Evolutionary conservation across 345 rosid species (phyloP).

Genomic region (Ceriops decandra): DNA sequence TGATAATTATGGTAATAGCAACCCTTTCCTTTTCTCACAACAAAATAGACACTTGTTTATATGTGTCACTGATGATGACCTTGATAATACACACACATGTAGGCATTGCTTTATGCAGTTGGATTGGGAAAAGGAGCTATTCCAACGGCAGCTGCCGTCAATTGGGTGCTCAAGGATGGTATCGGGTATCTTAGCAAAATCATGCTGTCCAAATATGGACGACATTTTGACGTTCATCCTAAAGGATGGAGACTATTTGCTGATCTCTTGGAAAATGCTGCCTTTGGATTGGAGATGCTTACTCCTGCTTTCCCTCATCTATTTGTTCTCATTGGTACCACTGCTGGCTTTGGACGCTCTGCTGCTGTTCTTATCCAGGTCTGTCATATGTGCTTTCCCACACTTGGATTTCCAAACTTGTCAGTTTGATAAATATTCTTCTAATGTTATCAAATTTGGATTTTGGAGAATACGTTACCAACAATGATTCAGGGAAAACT

Average conservation of each 20-base stretch:
- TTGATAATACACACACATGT: background rate
- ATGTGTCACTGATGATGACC: too few relatives aligned
- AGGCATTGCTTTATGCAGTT: constrained; percentile 96
- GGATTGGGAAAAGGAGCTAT: constrained; percentile 98
- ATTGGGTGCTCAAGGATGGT: constrained; percentile 98
- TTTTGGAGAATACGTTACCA: background rate
- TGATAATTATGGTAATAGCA: background rate
- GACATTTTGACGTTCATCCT: constrained; percentile 94
- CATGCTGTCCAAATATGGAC: constrained; percentile 77
- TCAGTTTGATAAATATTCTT: background rate
- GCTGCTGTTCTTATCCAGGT: constrained; percentile 96
- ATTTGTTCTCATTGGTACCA: constrained; percentile 76
- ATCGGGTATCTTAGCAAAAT: constrained; percentile 95
- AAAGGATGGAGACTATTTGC: constrained; percentile 97
- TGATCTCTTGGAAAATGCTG: constrained; percentile 89
- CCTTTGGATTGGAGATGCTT: constrained; percentile 88
- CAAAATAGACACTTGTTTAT: too few relatives aligned
- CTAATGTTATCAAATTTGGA: background rate
- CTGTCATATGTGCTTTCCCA: background rate
- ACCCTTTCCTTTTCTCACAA: too few relatives aligned
- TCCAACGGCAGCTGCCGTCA: constrained; percentile 92
- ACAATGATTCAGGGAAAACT: background rate
- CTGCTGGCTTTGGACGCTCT: constrained; percentile 91
- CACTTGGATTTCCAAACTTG: too few relatives aligned
- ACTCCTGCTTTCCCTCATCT: constrained; percentile 88